Evolutionary conservation across 2,329 filamentous ascomycete genomes (phyloP), one percentile per base, ranked within the genome.

Genomic region (Diplodia mutila): DNA sequence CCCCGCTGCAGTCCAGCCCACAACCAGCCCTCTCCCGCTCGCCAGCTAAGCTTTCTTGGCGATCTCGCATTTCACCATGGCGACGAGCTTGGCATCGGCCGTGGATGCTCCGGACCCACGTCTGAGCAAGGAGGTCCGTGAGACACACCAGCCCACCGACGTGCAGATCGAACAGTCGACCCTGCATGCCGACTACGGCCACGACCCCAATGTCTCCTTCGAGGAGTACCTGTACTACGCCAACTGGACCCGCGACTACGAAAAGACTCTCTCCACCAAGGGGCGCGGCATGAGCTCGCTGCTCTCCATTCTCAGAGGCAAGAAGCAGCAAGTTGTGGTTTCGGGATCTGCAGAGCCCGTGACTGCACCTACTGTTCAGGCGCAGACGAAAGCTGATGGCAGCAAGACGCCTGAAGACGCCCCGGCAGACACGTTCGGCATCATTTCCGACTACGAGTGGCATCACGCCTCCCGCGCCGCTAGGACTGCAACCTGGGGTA

Each of bases 161-260:
- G 48, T 63, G 5, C 59, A 53, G 29, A 42, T 53, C 18, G 61
- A 64, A 12, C 48, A 51, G 18, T 51, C 48, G 3, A 53, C 42
- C 48, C 23, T 64, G 29, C 61, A 53, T 12, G 61, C 49, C 23
- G 64, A 66, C 48, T 52, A 65, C 8, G 37, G 48, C 21, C 73
- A 76, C 54, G 74, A 77, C 54, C 46, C 74, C 2, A 42, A 52
- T 34, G 37, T 37, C 23, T 72, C 72, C 1, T 78, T 80, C 63
- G 80, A 81, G 67, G 79, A 81, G 59, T 81, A 81, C 64, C 67
- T 74, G n/a, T 77, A 78, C 69, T 81, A 78, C 70, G 79, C 80
- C 9, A 72, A 76, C 23, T 72, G 71, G 51, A 76, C 78, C 4
- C 72, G 80, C 61, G 73, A 72, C n/a, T 70, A 75, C n/a, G 76